Conservation (phyloP, 2,329 filamentous ascomycete genomes). For the Septoria petroselini region DNA sequence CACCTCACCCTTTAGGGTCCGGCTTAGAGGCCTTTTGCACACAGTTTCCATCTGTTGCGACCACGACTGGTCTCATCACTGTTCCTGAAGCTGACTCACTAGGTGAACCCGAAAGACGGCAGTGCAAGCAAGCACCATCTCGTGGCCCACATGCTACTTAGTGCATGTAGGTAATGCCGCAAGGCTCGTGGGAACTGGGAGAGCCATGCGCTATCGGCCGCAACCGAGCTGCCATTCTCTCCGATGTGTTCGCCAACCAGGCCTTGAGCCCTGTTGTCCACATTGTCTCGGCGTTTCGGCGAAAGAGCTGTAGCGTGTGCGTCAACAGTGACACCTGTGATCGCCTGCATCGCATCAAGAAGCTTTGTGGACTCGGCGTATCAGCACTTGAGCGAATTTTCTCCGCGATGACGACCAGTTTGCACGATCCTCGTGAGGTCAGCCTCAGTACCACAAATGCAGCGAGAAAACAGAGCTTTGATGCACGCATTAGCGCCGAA, state of each 20-base stretch:
- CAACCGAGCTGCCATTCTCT: neutral
- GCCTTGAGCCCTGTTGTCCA: neutral
- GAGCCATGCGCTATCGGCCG: neutral
- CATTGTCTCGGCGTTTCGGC: neutral
- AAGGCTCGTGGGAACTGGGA: neutral
- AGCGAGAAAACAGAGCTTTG: slow-evolving; percentile 1
- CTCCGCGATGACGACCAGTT: neutral
- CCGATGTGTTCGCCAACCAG: neutral
- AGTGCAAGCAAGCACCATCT: too few relatives aligned
- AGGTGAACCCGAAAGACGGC: too few relatives aligned
- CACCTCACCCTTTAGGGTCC: too few relatives aligned
- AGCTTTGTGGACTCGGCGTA: neutral
- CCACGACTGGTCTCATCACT: too few relatives aligned
- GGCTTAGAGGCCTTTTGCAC: too few relatives aligned
- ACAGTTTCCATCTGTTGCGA: too few relatives aligned
- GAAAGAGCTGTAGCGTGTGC: neutral
- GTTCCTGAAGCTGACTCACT: too few relatives aligned
- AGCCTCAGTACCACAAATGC: neutral
- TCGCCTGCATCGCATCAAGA: neutral
- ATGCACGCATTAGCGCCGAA: neutral
- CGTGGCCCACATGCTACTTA: slow-evolving; percentile 5
- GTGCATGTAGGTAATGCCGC: neutral
- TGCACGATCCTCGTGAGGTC: neutral
- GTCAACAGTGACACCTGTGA: neutral
- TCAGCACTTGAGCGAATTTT: neutral